Evolutionary conservation across 495 filamentous ascomycete species (phyloP).

Genomic region (Polyplosphaeria fusca): DNA sequence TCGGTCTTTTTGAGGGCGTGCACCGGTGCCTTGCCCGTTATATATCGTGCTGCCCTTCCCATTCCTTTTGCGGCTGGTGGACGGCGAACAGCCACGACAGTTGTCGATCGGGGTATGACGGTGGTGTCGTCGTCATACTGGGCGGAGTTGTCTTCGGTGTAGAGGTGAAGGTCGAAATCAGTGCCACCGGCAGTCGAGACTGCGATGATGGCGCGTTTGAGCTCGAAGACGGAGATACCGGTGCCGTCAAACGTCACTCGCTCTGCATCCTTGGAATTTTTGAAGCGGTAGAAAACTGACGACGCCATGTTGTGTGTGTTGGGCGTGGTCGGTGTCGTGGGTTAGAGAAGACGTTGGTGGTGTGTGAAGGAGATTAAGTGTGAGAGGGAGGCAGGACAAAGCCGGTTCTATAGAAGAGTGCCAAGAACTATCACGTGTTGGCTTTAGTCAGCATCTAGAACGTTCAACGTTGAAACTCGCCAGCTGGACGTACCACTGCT

Average conservation of each 20-base stretch:
- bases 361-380: too few species aligned
- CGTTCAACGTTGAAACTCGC: too few species aligned
- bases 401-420: too few species aligned
- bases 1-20: slow-evolving; percentile 73
- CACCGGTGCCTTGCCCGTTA: slow-evolving; percentile 92
- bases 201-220: slow-evolving; percentile 96
- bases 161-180: slow-evolving; percentile 94
- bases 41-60: slow-evolving; percentile 90
- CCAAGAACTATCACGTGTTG: too few species aligned
- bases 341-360: too few species aligned
- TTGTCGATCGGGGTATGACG: slow-evolving; percentile 89
- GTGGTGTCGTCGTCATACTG: slow-evolving; percentile 97
- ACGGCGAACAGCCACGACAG: slow-evolving; percentile 83
- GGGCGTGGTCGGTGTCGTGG: neutral
- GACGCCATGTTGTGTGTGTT: slow-evolving; percentile 81
- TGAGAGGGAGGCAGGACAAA: too few species aligned
- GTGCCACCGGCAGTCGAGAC: slow-evolving; percentile 88
- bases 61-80: slow-evolving; percentile 81
- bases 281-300: slow-evolving; percentile 99
- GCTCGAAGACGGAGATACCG: slow-evolving; percentile 95
- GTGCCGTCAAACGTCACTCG: slow-evolving; percentile 96
- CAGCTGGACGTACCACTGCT: too few species aligned
- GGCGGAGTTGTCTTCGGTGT: slow-evolving; percentile 68
- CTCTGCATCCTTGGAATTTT: slow-evolving; percentile 93
- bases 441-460: too few species aligned